A percentile compares a stretch with the other conserved stretches of the same genome.
phyloP scores from a whole-genome alignment of 139 green algal species.

The Volvox reticuliferus region DNA sequence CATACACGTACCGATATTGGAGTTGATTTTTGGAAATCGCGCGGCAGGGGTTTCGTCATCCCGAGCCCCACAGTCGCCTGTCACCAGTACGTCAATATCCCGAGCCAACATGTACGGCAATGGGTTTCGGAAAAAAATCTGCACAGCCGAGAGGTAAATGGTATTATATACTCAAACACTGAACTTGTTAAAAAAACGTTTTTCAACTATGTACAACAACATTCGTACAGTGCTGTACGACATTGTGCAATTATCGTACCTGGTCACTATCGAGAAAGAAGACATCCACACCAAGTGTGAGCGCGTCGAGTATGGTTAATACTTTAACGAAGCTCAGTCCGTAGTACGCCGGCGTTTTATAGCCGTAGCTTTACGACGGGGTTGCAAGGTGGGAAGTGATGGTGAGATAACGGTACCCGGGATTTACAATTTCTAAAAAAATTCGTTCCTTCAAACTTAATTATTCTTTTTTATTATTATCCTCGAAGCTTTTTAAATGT shows the following conservation, averaged over 20 bases:
- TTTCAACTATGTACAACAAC: too few species aligned
- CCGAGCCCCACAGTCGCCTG: not conserved
- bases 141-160: too few species aligned
- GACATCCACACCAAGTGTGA: not conserved
- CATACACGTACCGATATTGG: not conserved
- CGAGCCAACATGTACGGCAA: conserved; percentile 17
- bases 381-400: too few species aligned
- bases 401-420: too few species aligned
- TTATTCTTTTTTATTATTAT: too few species aligned
- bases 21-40: not conserved
- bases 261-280: not conserved
- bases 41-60: not conserved
- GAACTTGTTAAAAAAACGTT: too few species aligned
- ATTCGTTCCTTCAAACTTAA: too few species aligned
- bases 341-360: not conserved
- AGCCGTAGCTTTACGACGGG: not conserved
- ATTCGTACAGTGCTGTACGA: too few species aligned
- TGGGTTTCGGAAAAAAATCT: conserved; percentile 12
- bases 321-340: not conserved
- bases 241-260: not conserved
- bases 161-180: too few species aligned
- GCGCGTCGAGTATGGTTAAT: not conserved
- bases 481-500: too few species aligned
- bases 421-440: too few species aligned
- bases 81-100: not conserved